Evolutionary conservation across 306 rosid species (phyloP).

Genomic region (Castanopsis chinensis): DNA sequence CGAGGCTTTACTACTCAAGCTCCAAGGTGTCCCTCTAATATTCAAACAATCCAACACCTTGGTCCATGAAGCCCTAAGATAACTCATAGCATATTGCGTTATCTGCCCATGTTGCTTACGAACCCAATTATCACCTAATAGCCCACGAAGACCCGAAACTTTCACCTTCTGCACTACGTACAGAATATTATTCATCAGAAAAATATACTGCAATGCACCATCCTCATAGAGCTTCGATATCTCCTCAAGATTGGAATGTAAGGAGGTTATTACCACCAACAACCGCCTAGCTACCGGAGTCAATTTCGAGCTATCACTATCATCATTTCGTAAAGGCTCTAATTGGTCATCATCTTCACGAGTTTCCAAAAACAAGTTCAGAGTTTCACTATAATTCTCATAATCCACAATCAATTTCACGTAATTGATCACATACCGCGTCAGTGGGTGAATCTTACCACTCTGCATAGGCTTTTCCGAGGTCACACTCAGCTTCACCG

Average conservation of each 20-base stretch:
- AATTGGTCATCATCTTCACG: slow-evolving; percentile 52
- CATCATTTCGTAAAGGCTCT: slow-evolving; percentile 37
- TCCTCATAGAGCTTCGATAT: slow-evolving; percentile 74
- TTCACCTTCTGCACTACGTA: slow-evolving; percentile 78
- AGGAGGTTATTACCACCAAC: slow-evolving; percentile 54
- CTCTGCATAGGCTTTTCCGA: slow-evolving; percentile 65
- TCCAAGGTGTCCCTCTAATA: slow-evolving; percentile 77
- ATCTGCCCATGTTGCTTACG: slow-evolving; percentile 72
- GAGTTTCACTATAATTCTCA: background rate
- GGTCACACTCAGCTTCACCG: slow-evolving; percentile 67
- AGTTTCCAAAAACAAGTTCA: no score
- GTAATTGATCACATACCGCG: slow-evolving; percentile 91
- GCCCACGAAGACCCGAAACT: slow-evolving; percentile 72
- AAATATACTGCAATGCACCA: slow-evolving; percentile 61
- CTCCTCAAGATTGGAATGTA: slow-evolving; percentile 71
- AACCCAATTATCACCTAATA: slow-evolving; percentile 85
- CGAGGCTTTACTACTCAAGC: slow-evolving; percentile 67
- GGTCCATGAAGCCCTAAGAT: slow-evolving; percentile 92
- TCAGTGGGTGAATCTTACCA: slow-evolving; percentile 84
- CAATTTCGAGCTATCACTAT: slow-evolving; percentile 41
- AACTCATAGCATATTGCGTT: slow-evolving; percentile 74
- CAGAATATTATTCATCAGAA: slow-evolving; percentile 80
- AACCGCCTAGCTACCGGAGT: slow-evolving; percentile 56
- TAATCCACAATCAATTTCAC: slow-evolving; percentile 85
- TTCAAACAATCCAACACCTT: slow-evolving; percentile 75